These are phyloP conservation scores for Saccharomycopsis fibuligera DNA, from an alignment of 805 yeast genomes.

Conservation along the genomic window DNA sequence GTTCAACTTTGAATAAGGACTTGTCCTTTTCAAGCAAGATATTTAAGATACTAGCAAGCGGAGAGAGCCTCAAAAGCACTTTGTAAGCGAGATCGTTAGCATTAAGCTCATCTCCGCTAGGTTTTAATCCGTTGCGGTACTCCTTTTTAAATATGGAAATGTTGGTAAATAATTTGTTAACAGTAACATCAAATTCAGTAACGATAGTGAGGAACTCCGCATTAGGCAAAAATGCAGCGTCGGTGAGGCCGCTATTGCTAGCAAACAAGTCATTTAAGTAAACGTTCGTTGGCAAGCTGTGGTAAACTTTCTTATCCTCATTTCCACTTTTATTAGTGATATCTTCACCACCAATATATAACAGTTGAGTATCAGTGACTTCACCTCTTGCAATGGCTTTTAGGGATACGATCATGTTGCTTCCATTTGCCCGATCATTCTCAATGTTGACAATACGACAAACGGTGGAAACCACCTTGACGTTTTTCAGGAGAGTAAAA, in stretches of 20 bases:
- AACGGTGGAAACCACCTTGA: constrained; percentile 32
- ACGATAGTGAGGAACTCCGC: constrained; percentile 1
- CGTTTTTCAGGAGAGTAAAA: no score
- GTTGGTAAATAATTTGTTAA: constrained; percentile 20
- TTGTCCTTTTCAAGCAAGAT: neutral
- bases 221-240: no score
- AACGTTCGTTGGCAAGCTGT: constrained; percentile 25
- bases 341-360: constrained; percentile 21
- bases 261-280: constrained; percentile 28
- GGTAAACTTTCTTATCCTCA: neutral
- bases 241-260: neutral
- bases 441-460: constrained; percentile 42
- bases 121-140: constrained; percentile 21
- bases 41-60: constrained; percentile 12
- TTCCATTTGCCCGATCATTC: constrained; percentile 33
- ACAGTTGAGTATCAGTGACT: neutral
- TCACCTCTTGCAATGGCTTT: constrained; percentile 40
- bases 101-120: neutral
- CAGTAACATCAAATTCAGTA: constrained; percentile 16
- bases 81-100: neutral
- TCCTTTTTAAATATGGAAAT: constrained; percentile 33
- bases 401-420: constrained; percentile 36
- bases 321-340: no score
- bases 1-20: constrained; percentile 6
- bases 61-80: constrained; percentile 4